Evolutionary conservation across 805 yeast genomes (phyloP).

Genomic region (Ogataea nitratoaversa): DNA sequence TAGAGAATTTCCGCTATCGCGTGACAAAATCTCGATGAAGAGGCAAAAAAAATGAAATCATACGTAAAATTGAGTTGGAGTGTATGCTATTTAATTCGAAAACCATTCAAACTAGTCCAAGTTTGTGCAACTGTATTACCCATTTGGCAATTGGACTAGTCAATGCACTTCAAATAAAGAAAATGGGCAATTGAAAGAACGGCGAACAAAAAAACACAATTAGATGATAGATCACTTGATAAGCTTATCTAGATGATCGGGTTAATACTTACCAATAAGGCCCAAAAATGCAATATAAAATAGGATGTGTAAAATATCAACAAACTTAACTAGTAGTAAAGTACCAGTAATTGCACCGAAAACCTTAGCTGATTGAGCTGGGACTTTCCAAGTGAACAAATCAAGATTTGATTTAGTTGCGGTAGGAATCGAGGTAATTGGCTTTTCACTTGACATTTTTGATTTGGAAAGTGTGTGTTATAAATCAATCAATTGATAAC

Average conservation of each 20-base stretch:
- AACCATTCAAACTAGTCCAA: too few species aligned
- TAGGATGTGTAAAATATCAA: conserved; percentile 58
- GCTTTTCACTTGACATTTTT: conserved; percentile 6
- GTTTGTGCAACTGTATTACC: too few species aligned
- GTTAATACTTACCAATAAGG: conserved; percentile 32
- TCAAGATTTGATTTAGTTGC: conserved; percentile 19
- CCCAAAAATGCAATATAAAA: conserved; percentile 58
- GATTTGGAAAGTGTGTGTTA: too few species aligned
- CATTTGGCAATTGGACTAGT: too few species aligned
- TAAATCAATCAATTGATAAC: too few species aligned
- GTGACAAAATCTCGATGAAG: neutral
- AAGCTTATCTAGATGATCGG: neutral
- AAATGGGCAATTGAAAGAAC: too few species aligned
- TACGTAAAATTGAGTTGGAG: neutral
- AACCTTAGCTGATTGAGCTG: conserved; percentile 71
- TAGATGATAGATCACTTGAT: too few species aligned
- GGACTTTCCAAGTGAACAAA: conserved; percentile 71
- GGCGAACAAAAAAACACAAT: too few species aligned
- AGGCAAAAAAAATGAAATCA: neutral
- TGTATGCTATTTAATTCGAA: too few species aligned
- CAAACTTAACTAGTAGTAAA: conserved; percentile 54
- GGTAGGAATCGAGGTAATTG: conserved; percentile 6
- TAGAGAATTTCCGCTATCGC: conserved; percentile 10
- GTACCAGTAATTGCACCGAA: conserved; percentile 58
- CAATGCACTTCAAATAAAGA: too few species aligned